Percentiles rank a stretch among this genome's conserved stretches.
These are phyloP conservation scores for Asparagopsis taxiformis DNA, from an alignment of 31 red algal genomes.

Conservation along the genomic window DNA sequence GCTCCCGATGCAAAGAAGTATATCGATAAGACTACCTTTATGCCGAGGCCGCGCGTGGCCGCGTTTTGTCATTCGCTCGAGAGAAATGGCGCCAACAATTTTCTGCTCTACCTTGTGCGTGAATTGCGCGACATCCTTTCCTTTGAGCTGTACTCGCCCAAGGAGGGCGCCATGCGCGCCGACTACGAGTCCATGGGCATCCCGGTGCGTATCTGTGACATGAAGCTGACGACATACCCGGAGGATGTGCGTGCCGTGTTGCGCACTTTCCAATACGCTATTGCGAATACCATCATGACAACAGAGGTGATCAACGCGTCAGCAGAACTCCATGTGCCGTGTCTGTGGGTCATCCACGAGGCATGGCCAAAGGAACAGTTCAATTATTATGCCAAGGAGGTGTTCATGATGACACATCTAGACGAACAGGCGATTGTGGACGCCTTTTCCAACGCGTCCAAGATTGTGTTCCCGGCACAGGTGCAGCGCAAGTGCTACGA, in stretches of 20 bases:
- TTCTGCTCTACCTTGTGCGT: conserved; percentile 83
- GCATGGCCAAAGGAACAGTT: conserved; percentile 95
- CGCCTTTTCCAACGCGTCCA: conserved; percentile 72
- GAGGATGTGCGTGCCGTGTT: conserved; percentile 52
- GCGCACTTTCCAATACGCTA: conserved; percentile 48
- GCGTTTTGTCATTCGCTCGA: conserved; percentile 96
- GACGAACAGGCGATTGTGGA: conserved; percentile 51
- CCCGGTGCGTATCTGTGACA: conserved; percentile 51
- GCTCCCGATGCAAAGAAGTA: conserved; percentile 22
- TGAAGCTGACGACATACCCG: conserved; percentile 59
- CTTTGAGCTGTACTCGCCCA: conserved; percentile 75
- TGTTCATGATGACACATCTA: conserved; percentile 93
- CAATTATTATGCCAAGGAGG: conserved; percentile 93
- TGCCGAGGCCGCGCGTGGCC: conserved; percentile 63
- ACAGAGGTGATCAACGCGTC: conserved; percentile 82
- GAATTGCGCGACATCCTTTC: conserved; percentile 76
- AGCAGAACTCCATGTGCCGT: conserved; percentile 44
- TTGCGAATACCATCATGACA: conserved; percentile 97
- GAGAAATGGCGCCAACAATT: conserved; percentile 96
- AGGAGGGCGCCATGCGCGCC: conserved; percentile 91
- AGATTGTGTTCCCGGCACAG: conserved; percentile 92
- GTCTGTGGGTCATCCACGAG: conserved; percentile 94
- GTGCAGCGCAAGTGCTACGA: conserved; percentile 87
- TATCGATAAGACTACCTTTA: conserved; percentile 18
- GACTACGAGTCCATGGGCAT: conserved; percentile 87